Evolutionary conservation across 2,329 filamentous ascomycete genomes (phyloP), one percentile per base, ranked within the genome.

Genomic region (Fusarium nurragi): DNA sequence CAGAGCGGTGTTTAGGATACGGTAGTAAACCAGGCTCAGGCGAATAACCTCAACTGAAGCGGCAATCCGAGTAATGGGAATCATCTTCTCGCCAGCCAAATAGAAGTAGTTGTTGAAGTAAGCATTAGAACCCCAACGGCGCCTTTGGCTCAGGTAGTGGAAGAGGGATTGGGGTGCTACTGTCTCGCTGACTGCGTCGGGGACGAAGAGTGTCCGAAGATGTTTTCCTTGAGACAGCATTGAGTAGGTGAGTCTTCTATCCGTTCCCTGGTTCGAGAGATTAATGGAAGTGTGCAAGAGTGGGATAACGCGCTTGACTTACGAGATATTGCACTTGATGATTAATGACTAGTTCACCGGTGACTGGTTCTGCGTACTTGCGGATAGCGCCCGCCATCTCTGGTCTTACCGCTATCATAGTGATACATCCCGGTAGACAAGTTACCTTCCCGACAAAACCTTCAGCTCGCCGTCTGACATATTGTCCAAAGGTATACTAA

Each of bases 31-130:
- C 18, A 77, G 61, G 36, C 68, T 74, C 5, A 75, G 60, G 4
- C 75, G 69, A 6, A 73, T 55, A 14, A 77, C 67, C n/a, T 77
- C 75, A 2, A 77, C 64, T 0, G 67, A 64, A 0, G 75, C 72
- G 2, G 68, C 72, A 9, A 77, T 62, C 1, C 75, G 72, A 4
- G 75, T 77, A 18, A 76, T 55, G 18, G 66, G 82, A 53, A 78
- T 84, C 73, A 77, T 76, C 25, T 74, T 73, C 37, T 74, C 69
- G 14, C 75, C 75, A 6, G 60, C 65, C 2, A 72, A 60, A 30
- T 76, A 76, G 34, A 75, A 76, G 41, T 74, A 77, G 38, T 76
- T 77, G 70, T 76, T 76, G 57, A 76, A 77, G 52, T 77, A 76
- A 6, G 75, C 75, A 14, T 76, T 76, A 3, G 72, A 75, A 4